Base-by-base conservation (phyloP, 2,329 filamentous ascomycete species). In the Corinectria fuckeliana region DNA sequence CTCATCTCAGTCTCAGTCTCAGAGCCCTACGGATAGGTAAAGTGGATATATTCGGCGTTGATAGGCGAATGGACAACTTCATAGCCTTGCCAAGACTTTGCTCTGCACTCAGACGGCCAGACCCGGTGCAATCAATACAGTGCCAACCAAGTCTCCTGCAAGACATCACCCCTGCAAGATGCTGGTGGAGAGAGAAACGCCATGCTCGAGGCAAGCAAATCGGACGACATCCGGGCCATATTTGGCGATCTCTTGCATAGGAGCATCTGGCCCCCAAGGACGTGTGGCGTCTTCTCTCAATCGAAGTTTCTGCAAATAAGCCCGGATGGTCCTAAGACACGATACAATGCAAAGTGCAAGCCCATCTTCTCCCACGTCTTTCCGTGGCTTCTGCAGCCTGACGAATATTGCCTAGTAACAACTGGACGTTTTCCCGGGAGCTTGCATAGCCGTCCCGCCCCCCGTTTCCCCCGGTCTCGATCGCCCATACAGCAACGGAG, bases 231-330 rank as follows among this genome's bases (percentile, higher is more conserved):
- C 50, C 18, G 21, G 36, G 38, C 56, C 14, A 21, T 14, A 25
- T 38, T 34, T 60, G 34, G 42, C 36, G 53, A 60, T 62, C 39
- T 48, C 56, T 8, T 56, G 60, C 53, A 64, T 49, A 11, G 42
- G 44, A 47, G 47, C 16, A 61, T 62, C 57, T 55, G 20, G 18
- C 9, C 44, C 39, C 42, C 58, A 44, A 44, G 9, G 23, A 25
- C 26, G 13, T 58, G 65, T 63, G 57, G 62, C 50, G 65, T 44
- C 32, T 23, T 32, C 28, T 9, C 47, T n/a, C 30, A 25, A 60
- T 66, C 50, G 57, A n/a, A 57, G 41, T 26, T 36, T 5, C 16
- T 18, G 26, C 16, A 47, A n/a, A 59, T 42, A 52, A 39, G 36
- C 50, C 11, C 39, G 25, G 47, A n/a, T 42, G 20, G n/a, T 28